Evolutionary conservation across 768 basidiomycete genomes (phyloP), one percentile per base, ranked within the genome.

Genomic region (Favolaschia claudopus): DNA sequence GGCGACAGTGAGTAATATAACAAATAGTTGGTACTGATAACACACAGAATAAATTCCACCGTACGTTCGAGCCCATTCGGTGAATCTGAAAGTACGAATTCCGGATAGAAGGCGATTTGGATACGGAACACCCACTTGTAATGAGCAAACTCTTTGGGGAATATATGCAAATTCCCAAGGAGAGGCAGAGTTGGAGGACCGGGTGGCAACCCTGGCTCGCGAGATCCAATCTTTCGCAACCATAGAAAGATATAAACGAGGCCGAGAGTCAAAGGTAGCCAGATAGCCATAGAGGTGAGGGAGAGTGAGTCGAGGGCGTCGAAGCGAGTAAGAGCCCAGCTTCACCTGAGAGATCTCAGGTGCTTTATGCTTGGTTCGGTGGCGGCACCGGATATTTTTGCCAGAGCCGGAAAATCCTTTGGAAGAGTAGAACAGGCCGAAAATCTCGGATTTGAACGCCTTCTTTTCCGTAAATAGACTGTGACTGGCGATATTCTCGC

Each of bases 11-110:
- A 3, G 9, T 17, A 9, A 20, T 22, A 39, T n/a, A 22, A 39
- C 19, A 39, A 20, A 39, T n/a, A 22, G 2, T 10, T 5, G n/a
- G n/a, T n/a, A n/a, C 10, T 3, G 10, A 39, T 19, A n/a, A n/a
- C 38, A 13, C 19, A 60, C 61, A 17, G 67, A 69, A 46, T 67
- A 69, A 20, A 71, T 64, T 9, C 66, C 70, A 4, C 70, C 70
- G 48, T 70, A 70, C 22, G 34, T 28, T 17, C 55, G 38, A 3
- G 70, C 66, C 70, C 69, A 70, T 48, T 67, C 62, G 17, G 70
- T 66, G 25, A 71, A 62, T 33, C 66, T 39, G 13, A 39, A 15
- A 39, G 38, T 22, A 12, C 10, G 19, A n/a, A n/a, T 17, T 22
- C 8, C 19, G 13, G 9, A 22, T 8, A 39, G 10, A n/a, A 24